Evolutionary conservation across 2,329 filamentous ascomycete species (phyloP), one percentile per base, ranked within the genome.

Genomic region (Botrytis porri): DNA sequence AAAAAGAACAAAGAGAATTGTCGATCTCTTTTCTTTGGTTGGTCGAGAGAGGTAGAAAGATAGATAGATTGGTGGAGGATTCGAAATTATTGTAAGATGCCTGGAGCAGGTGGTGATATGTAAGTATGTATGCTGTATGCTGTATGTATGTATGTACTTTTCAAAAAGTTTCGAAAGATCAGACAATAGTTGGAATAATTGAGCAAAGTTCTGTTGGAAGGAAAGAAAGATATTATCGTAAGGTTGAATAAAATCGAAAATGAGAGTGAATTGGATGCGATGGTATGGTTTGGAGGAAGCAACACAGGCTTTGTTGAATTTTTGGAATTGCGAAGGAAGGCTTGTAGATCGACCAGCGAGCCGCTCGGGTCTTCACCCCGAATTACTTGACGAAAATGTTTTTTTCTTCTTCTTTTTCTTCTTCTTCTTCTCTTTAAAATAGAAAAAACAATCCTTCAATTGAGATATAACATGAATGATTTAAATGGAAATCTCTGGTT

Each of bases 281-380:
- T 37, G 25, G 62, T 67, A 25, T 69, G 22, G 37, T 41, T 35
- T 41, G 37, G n/a, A 45, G 25, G 71, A 22, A 29, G n/a, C n/a
- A 20, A 57, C 51, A 73, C 25, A 45, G 39, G 20, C n/a, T 41
- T 63, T 39, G 35, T 39, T 61, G 39, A 51, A 57, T 18, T 51
- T 63, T 71, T 57, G 12, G 57, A 29, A 70, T 51, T 37, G 22
- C 4, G 32, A n/a, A 54, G 64, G 64, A 67, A 35, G 32, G 43
- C 69, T 45, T 72, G 54, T 57, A 41, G 59, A 66, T 61, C 70
- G 70, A 72, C 70, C 70, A 72, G 70, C 70, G 70, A 72, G 70
- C 70, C 70, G 64, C 70, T 67, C 54, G 62, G 70, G 61, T 71
- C 48, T 70, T 61, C 39, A 60, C 18, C 51, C 41, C 69, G 51